Percentiles rank a stretch among this genome's conserved stretches.
Evolutionary conservation across 2,329 filamentous ascomycete species (phyloP).

Genomic region (Arthrobotrys pseudoclavata): DNA sequence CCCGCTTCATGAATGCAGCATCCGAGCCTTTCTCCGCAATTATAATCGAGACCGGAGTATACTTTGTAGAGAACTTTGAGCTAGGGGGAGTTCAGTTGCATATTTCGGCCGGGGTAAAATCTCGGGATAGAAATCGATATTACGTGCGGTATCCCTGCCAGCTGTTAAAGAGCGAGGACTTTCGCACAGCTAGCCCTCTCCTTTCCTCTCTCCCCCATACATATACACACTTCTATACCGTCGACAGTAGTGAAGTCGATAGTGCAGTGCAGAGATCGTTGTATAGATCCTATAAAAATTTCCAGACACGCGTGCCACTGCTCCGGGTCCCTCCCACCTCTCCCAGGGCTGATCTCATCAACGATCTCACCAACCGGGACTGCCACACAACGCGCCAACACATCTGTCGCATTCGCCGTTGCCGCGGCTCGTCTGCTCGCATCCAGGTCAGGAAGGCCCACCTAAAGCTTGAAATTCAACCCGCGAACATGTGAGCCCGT

Average conservation of each 20-base stretch:
- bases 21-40: conserved; percentile 20
- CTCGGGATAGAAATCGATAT: conserved; percentile 41
- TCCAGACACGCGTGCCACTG: conserved; percentile 11
- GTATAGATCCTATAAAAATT: neutral
- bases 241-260: neutral
- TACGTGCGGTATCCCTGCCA: conserved; percentile 28
- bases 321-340: conserved; percentile 9
- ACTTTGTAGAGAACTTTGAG: neutral
- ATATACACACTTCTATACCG: neutral
- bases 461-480: conserved; percentile 19
- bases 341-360: conserved; percentile 15
- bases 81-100: conserved; percentile 1
- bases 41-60: conserved; percentile 12
- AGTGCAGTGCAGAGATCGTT: neutral
- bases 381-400: conserved; percentile 28
- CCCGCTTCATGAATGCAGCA: conserved; percentile 1
- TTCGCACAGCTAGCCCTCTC: conserved; percentile 23
- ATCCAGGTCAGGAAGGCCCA: conserved; percentile 48
- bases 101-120: conserved; percentile 58
- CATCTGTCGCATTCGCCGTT: conserved; percentile 15
- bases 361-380: conserved; percentile 2
- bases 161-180: conserved; percentile 19
- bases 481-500: conserved; percentile 49
- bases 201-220: neutral
- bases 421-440: conserved; percentile 41